Evolutionary conservation across 2,329 filamentous ascomycete genomes (phyloP), one percentile per base, ranked within the genome.

Genomic region (Aspergillus aculeatinus): DNA sequence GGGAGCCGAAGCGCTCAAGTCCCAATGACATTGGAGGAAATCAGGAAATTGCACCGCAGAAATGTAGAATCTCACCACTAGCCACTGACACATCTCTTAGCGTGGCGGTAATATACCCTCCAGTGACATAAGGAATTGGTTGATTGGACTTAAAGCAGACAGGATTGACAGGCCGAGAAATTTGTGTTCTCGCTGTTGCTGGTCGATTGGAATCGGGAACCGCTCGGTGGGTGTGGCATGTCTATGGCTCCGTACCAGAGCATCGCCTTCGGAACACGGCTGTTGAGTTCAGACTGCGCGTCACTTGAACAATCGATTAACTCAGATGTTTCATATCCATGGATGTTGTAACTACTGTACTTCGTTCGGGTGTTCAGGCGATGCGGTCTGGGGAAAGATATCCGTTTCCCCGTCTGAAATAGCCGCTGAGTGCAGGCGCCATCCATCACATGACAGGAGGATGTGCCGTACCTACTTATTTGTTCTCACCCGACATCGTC

Each of bases 21-120:
- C 44, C 59, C 57, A 63, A 64, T 61, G 27, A 60, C 50, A 59
- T 51, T 48, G 27, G 44, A 53, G 47, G 23, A 60, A 57, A 39
- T 11, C 39, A 19, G 39, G 39, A 16, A 16, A 44, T 44, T 44
- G 39, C 48, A 51, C 14, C 48, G 21, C 25, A 51, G 16, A 16
- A 21, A 51, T 31, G 31, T 31, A 51, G 27, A 51, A 44, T 44
- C 39, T 19, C 16, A 19, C 16, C 49, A 19, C 49, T 25, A 31
- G 25, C 39, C 16, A 44, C 39, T 44, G 39, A 9, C 39, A 44
- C n/a, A 3, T 16, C 6, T 5, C 14, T 44, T 44, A 44, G 39
- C 39, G 39, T 44, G 39, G 16, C 39, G 39, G 16, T 35, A 35
- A 19, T 19, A 19, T n/a, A 44, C 14, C 16, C 14, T 44, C 5